Base-by-base conservation (phyloP, 208 protist genomes). In the Trypanosoma cruzi region DNA sequence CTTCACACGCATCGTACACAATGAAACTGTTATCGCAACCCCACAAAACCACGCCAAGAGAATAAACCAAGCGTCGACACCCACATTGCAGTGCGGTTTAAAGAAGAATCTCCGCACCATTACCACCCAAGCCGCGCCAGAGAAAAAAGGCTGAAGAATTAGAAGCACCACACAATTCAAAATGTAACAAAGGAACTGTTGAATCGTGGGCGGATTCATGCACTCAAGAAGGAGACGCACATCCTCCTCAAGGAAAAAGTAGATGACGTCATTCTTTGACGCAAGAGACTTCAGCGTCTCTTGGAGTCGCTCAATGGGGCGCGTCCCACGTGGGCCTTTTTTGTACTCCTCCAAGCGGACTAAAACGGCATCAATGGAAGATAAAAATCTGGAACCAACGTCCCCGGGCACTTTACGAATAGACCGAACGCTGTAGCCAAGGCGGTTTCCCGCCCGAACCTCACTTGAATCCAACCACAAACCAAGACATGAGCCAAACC, bases 221-320 rank as follows among this genome's bases (percentile, higher is more conserved):
- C 11, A 37, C 10, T 37, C 24, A 54, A 53, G 36, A 53, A 77
- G 63, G 31, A 77, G 16, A 34, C 6, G 24, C 10, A 77, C 37
- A 57, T 77, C 57, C n/a, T 71, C 58, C 53, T 71, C 50, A 29
- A 22, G 16, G 40, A 77, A 59, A 65, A 60, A 59, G 37, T 29
- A 42, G 22, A 1, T 60, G n/a, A 11, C 7, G 24, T 48, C 3
- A 42, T 57, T 42, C 28, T 18, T 10, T 10, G 49, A 65, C 3
- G 2, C 0, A 36, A 24, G 32, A 36, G 29, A 48, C n/a, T 34
- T 46, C 24, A 73, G 24, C 18, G 28, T 50, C 28, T 29, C 34
- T 59, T 73, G n/a, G 28, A 65, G 54, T 34, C 49, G 57, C 31
- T 66, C 29, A 46, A 66, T 4, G 20, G 58, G 60, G 28, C 4